Percentiles rank a stretch among this genome's conserved stretches.
Conservation (phyloP, 352 stramenopile genomes). For the Pythium pectinolyticum region DNA sequence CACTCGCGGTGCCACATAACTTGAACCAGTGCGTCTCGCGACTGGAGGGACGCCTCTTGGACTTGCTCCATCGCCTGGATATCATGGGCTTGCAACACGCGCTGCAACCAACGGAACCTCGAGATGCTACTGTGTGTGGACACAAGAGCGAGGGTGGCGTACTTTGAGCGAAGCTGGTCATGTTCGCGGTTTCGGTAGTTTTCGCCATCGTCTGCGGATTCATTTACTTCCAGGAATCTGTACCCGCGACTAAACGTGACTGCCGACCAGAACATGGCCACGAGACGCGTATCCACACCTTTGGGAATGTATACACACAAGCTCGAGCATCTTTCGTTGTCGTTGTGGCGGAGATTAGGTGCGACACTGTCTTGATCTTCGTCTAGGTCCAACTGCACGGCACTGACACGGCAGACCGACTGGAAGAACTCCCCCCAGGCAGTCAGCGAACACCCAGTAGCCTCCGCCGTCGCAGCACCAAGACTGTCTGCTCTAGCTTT, state of each 20-base stretch:
- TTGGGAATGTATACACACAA: conserved; percentile 3
- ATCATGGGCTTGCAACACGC: background rate
- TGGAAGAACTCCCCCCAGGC: background rate
- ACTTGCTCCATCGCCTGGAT: conserved; percentile 1
- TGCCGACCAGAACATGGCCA: conserved; percentile 16
- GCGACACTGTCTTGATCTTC: background rate
- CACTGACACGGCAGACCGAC: background rate
- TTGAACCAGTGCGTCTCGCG: background rate
- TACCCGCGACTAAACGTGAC: conserved; percentile 7
- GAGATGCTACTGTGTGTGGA: background rate
- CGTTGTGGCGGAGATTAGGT: background rate
- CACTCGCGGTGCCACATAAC: background rate
- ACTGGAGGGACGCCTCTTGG: background rate
- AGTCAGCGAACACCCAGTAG: too few species aligned
- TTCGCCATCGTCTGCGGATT: background rate
- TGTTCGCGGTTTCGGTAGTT: background rate
- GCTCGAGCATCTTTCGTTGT: background rate
- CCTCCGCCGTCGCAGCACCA: background rate
- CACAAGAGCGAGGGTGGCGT: conserved; percentile 3
- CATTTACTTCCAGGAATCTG: conserved; percentile 15
- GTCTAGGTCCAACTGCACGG: too few species aligned
- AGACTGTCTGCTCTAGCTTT: too few species aligned
- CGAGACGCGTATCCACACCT: background rate
- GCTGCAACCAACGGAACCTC: conserved; percentile 1
- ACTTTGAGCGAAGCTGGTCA: background rate